Evolutionary conservation across 768 basidiomycete species (phyloP), one percentile per base, ranked within the genome.

Genomic region (Rhizopogon rudus): DNA sequence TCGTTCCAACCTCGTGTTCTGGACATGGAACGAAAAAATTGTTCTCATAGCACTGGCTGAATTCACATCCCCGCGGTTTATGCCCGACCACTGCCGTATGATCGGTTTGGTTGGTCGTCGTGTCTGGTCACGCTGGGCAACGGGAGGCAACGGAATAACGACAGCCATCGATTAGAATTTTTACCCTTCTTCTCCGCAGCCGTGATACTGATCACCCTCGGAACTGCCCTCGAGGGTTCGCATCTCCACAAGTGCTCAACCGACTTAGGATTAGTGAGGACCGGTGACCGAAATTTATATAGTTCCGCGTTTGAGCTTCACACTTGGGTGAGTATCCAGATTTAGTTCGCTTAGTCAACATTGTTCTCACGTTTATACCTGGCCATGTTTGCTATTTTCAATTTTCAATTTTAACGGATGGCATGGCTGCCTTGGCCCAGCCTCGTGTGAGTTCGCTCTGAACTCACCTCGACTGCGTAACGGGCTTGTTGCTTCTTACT

Each of bases 1-100:
- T 57, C 44, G 44, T 55, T 53, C n/a, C 22, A 50, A 58, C 69
- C 67, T 69, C 67, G 58, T 71, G 69, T 68, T 68, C 29, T 31
- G 53, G 52, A 57, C 44, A 49, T 33, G 64, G 40, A 50, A 66
- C 54, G 64, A 57, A 46, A 42, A 55, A 22, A 16, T 28, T 43
- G 51, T 40, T 17, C 40, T 44, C 31, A 28, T 40, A n/a, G 45
- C 25, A 25, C 31, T 14, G 12, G n/a, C 33, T 33, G 20, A 33
- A 9, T 49, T 49, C 35, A 14, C 48, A 49, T 46, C 17, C 45
- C 48, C 48, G 35, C 48, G 46, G 22, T 14, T 49, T 31, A 46
- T 46, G 31, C 17, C 29, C 31, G 31, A 40, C 40, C 40, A 40
- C 31, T 33, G 31, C 51, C 33, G 29, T 52, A 29, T 52, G 35